A percentile compares a stretch with the other conserved stretches of the same genome.
phyloP scores from a whole-genome alignment of 2,329 filamentous ascomycete species.

The Beauveria asiatica region DNA sequence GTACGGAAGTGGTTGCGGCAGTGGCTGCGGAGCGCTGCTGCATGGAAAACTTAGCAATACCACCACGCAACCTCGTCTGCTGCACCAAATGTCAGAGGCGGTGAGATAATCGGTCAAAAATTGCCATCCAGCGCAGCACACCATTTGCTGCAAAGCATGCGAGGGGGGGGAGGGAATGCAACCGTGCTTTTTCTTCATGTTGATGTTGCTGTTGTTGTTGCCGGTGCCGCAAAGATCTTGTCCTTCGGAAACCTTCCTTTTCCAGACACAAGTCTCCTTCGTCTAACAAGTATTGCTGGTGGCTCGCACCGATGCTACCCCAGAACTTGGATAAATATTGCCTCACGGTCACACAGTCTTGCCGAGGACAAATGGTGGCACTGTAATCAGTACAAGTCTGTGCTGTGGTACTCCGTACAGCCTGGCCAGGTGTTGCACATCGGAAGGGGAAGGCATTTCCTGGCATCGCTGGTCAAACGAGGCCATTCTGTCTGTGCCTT shows the following conservation, averaged over 20 bases:
- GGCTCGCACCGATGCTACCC: neutral
- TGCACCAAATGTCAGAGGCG: neutral
- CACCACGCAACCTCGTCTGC: neutral
- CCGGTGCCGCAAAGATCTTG: neutral
- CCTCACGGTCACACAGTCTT: neutral
- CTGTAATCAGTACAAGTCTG: no score
- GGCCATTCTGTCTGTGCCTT: neutral
- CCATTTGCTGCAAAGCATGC: no score
- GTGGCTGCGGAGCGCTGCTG: neutral
- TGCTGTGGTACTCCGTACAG: neutral
- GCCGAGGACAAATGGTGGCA: no score
- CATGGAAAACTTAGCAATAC: neutral
- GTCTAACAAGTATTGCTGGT: neutral
- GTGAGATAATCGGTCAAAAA: slow-evolving; percentile 1
- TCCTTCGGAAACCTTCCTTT: neutral
- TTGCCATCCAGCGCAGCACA: neutral
- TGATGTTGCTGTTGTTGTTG: no score
- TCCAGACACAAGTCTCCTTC: neutral
- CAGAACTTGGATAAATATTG: neutral
- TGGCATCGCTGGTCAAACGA: neutral
- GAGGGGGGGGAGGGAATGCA: no score
- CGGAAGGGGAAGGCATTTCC: neutral
- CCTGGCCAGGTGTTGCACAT: neutral
- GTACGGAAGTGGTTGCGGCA: neutral
- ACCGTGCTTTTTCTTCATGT: no score